Evolutionary conservation across 345 rosid species (phyloP), one percentile per base, ranked within the genome.

Genomic region (Aegle marmelos): DNA sequence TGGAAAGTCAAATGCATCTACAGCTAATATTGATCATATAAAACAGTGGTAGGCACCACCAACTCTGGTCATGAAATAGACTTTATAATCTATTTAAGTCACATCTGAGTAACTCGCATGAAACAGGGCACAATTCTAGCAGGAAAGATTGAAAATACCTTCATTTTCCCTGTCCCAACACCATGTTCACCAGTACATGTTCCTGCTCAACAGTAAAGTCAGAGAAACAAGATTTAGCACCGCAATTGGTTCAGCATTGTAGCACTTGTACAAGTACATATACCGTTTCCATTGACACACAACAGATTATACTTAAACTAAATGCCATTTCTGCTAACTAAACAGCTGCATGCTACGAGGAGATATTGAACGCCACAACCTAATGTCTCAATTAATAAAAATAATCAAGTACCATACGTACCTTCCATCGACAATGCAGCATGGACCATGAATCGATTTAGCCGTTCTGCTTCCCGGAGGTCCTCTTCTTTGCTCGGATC

Each of bases 181-280:
- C 99, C 98, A 68, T 95, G 98, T 83, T 95, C 99, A 68, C 98
- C 98, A 2, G 96, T 91, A 80, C 99, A 95, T 37, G 98, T 95
- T 84, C 97, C 99, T 95, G 90, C 79, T 63, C 74, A 81, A 73
- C 37, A 13, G 74, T 28, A 74, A 69, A 63, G 76, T 53, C 56
- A 76, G 1, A 64, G 59, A 28, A 85, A 31, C 24, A 3, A 34
- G 39, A n/a, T 59, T 28, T 48, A 72, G 73, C 37, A 36, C 48
- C 70, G 28, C 24, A 68, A 66, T 17, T 68, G 6, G 50, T 60
- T 48, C 33, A 81, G 31, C 78, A 63, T 4, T 65, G 22, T 28
- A 62, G 28, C 21, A 69, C 27, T 53, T 65, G 37, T 17, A 19
- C 5, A 14, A 50, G 13, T 28, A 30, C 39, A 33, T 5, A 53